Conservation (phyloP, 148 eudicot genomes). For the Dysphania ambrosioides region DNA sequence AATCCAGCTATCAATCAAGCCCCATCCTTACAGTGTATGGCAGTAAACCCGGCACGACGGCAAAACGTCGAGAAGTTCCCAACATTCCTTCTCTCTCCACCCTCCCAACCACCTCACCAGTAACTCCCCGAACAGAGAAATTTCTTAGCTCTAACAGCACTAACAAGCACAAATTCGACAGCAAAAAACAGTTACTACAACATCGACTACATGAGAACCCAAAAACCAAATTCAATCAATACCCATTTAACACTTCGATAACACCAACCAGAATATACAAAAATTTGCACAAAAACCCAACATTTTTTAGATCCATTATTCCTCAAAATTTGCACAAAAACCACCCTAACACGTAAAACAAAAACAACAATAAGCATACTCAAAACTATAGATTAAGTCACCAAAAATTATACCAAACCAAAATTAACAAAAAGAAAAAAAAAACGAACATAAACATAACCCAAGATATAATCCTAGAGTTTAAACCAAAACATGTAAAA, state of each 20-base stretch:
- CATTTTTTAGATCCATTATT: constrained; percentile 22
- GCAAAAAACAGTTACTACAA: constrained; percentile 9
- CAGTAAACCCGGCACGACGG: not conserved
- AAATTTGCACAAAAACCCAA: not conserved
- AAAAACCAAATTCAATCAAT: constrained; percentile 22
- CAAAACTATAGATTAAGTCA: constrained; percentile 17
- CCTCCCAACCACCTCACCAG: constrained; percentile 7
- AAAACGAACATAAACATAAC: too few relatives aligned
- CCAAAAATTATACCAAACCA: not conserved
- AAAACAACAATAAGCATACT: constrained; percentile 22
- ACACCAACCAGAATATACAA: constrained; percentile 7
- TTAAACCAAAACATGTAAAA: constrained; percentile 19
- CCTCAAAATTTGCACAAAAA: constrained; percentile 16
- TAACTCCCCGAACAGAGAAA: constrained; percentile 8
- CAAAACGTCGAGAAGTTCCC: constrained; percentile 1
- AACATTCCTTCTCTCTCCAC: constrained; percentile 20
- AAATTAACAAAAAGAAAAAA: constrained; percentile 15
- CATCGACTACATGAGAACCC: constrained; percentile 18
- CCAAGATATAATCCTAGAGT: constrained; percentile 17
- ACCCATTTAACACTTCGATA: constrained; percentile 11
- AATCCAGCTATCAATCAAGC: constrained; percentile 16
- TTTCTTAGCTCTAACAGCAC: constrained; percentile 8
- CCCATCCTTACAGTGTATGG: not conserved
- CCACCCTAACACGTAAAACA: constrained; percentile 21
- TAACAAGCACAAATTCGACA: constrained; percentile 20